Percentiles rank a stretch among this genome's conserved stretches.
phyloP scores from a whole-genome alignment of 225 moss, liverwort and hornwort genomes.

The Bryoerythrophyllum caledonicum region DNA sequence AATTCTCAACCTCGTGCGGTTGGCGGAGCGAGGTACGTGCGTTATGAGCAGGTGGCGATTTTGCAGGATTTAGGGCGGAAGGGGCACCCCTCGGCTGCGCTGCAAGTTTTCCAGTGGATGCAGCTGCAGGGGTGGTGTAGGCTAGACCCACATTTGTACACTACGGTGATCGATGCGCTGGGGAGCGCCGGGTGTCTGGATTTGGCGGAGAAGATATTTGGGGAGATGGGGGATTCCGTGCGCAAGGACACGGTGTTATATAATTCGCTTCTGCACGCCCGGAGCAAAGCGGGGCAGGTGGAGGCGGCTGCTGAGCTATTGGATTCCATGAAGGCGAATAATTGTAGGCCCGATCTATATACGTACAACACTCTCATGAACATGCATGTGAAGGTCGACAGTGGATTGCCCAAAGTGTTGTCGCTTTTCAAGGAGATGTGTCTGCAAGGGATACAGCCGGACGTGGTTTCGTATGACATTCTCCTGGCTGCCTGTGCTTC shows the following conservation, averaged over 20 bases:
- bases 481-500: conserved; percentile 86
- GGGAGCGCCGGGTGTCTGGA: conserved; percentile 80
- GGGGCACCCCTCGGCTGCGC: conserved; percentile 60
- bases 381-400: conserved; percentile 71
- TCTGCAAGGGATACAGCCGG: conserved; percentile 72
- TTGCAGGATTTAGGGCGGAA: conserved; percentile 74
- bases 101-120: conserved; percentile 92
- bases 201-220: conserved; percentile 80
- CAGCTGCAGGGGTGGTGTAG: conserved; percentile 87
- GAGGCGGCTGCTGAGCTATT: conserved; percentile 73
- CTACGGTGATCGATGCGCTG: conserved; percentile 76
- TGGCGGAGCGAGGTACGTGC: conserved; percentile 47
- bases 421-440: conserved; percentile 87
- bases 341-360: conserved; percentile 69
- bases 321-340: conserved; percentile 67
- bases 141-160: conserved; percentile 88
- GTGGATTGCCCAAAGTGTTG: conserved; percentile 77
- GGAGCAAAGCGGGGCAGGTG: conserved; percentile 83
- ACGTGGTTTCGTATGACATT: conserved; percentile 84
- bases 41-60: conserved; percentile 78
- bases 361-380: conserved; percentile 92
- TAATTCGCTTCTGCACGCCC: conserved; percentile 77
- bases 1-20: neutral
- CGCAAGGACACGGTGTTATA: conserved; percentile 75
- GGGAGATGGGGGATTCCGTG: conserved; percentile 65